A percentile compares a stretch with the other conserved stretches of the same genome.
Conservation (phyloP, 805 yeast genomes). For the Suhomyces tanzawaensis region DNA sequence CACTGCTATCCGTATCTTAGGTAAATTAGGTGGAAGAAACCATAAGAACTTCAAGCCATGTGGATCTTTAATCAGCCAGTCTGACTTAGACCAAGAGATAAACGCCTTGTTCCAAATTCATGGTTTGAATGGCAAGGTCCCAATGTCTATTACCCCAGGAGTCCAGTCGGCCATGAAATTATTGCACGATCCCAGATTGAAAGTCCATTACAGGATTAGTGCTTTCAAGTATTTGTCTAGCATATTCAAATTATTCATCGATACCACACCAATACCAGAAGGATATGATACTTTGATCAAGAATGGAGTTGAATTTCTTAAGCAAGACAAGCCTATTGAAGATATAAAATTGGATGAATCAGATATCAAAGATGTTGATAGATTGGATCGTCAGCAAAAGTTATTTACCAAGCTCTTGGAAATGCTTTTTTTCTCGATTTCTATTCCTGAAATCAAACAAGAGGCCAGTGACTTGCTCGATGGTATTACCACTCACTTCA, state of each 20-base stretch:
- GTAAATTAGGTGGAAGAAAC: constrained; percentile 95
- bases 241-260: constrained; percentile 66
- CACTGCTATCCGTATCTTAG: constrained; percentile 87
- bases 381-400: constrained; percentile 60
- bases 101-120: constrained; percentile 67
- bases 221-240: constrained; percentile 73
- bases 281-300: constrained; percentile 44
- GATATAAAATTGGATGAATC: constrained; percentile 36
- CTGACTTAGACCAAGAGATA: constrained; percentile 63
- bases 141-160: constrained; percentile 82
- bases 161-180: constrained; percentile 73
- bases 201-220: constrained; percentile 66
- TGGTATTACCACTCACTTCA: constrained; percentile 74
- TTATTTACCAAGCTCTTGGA: constrained; percentile 64
- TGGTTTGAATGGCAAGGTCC: constrained; percentile 57
- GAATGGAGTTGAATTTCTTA: constrained; percentile 47
- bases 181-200: constrained; percentile 62
- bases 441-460: constrained; percentile 66
- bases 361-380: constrained; percentile 45
- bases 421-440: constrained; percentile 70
- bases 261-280: constrained; percentile 48
- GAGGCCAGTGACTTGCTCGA: constrained; percentile 64
- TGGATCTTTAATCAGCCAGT: constrained; percentile 54
- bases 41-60: constrained; percentile 81
- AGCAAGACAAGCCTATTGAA: constrained; percentile 36